Evolutionary conservation across 176 grass and related monocot genomes (phyloP).

Genomic region (Paspalum notatum): DNA sequence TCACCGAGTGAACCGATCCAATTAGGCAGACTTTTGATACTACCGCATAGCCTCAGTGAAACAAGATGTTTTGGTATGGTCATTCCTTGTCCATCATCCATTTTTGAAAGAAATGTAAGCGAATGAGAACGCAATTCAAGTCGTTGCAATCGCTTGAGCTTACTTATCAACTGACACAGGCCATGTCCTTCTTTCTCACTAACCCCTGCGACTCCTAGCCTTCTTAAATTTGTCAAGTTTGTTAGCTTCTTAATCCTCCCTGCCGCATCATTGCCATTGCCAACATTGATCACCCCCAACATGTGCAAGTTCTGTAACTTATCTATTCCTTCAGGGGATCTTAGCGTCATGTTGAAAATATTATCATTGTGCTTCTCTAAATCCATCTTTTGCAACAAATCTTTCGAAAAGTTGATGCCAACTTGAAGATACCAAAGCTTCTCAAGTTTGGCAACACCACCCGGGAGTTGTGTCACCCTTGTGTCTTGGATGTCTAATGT

Average conservation of each 20-base stretch:
- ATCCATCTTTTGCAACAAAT: neutral
- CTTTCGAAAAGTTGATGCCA: neutral
- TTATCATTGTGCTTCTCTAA: too few relatives aligned
- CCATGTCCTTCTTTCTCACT: neutral
- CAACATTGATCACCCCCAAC: constrained; percentile 37
- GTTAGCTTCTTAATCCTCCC: constrained; percentile 19
- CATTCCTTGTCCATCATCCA: neutral
- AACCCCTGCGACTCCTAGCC: constrained; percentile 13
- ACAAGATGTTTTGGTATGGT: constrained; percentile 30
- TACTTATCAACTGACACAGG: constrained; percentile 17
- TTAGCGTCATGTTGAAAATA: neutral
- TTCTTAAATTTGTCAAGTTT: neutral
- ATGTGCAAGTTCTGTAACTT: constrained; percentile 33
- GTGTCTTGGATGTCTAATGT: constrained; percentile 38
- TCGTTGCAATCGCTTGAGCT: constrained; percentile 18
- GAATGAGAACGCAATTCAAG: constrained; percentile 38
- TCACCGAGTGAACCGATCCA: constrained; percentile 39
- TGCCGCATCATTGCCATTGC: constrained; percentile 8
- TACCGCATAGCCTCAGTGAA: constrained; percentile 13
- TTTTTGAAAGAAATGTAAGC: constrained; percentile 21
- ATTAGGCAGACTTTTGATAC: constrained; percentile 16
- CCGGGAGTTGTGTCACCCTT: neutral
- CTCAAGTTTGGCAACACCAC: constrained; percentile 15
- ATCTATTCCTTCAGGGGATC: constrained; percentile 20
- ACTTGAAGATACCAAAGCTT: constrained; percentile 34